phyloP scores from a whole-genome alignment of 306 rosid species.

The Biancaea sappan region DNA sequence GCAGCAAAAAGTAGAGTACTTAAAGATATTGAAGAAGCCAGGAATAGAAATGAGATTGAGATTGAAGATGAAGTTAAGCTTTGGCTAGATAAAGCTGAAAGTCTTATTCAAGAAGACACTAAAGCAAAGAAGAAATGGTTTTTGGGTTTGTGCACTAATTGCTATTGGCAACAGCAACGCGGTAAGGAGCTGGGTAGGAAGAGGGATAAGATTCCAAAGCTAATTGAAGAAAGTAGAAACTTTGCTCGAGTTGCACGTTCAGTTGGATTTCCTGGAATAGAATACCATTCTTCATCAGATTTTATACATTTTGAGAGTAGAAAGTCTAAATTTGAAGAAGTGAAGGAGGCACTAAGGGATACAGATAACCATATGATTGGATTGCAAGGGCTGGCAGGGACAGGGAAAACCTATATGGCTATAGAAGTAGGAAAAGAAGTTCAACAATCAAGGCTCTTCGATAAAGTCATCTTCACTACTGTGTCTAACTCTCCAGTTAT shows the following conservation, averaged over 20 bases:
- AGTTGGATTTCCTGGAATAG: slow-evolving; percentile 16
- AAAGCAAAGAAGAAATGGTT: neutral
- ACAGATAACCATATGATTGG: neutral
- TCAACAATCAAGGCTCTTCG: neutral
- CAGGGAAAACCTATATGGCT: slow-evolving; percentile 29
- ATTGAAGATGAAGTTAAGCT: accelerated
- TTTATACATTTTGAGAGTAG: slow-evolving; percentile 14
- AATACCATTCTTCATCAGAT: slow-evolving; percentile 3
- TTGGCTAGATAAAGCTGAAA: neutral
- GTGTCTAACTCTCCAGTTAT: neutral
- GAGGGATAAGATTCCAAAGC: neutral
- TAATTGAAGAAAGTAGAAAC: neutral
- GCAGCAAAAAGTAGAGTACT: neutral
- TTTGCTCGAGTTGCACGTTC: neutral
- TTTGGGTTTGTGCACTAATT: slow-evolving; percentile 1
- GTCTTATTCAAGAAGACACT: neutral
- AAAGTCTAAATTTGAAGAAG: neutral
- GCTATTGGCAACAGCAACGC: neutral
- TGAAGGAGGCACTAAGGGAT: slow-evolving; percentile 21
- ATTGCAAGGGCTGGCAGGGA: slow-evolving; percentile 26
- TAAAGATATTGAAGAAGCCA: neutral
- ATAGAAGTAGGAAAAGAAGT: neutral
- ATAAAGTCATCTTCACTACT: neutral
- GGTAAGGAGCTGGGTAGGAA: neutral
- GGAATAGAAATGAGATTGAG: neutral